Evolutionary conservation across 805 yeast species (phyloP), one percentile per base, ranked within the genome.

Genomic region (Spathaspora hagerdaliae): DNA sequence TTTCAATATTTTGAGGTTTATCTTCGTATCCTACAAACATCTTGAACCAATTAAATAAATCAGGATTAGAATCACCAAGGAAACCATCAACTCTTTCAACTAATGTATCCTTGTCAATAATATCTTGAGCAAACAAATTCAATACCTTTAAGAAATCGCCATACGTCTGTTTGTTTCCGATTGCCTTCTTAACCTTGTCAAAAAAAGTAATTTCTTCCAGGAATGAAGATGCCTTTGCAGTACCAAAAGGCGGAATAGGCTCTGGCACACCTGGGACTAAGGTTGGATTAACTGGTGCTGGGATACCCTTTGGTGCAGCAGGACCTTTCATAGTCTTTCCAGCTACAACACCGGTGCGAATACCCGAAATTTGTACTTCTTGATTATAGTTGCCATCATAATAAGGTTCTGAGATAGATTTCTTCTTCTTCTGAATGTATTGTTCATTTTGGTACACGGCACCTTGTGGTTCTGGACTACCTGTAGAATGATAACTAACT

Each of bases 81-180:
- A 89, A 94, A 2, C 87, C 83, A 48, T 88, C 92, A 7, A 84
- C 92, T 51, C 94, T 79, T 58, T 83, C 90, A 32, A 92, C 88
- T 47, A 94, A 75, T 12, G 92, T 83, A 45, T 75, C 78, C 51
- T 85, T 84, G 60, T 89, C 97, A 52, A 94, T 85, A 47, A 94
- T 81, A 57, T 90, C 96, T 61, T 91, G 96, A 2, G 96, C 85
- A 58, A 82, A 94, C 55, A 94, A 71, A 56, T 92, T 89, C 53
- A 94, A 70, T 46, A 92, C 75, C 63, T 95, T 95, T 62, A 94
- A 73, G 63, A 94, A 94, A 69, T 94, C 99, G 54, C 86, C 86
- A 65, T 94, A 94, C 10, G 89, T 79, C 63, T 86, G 96, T 61
- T 89, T 91, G 63, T 87, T 89, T 15, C 90, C 90, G 57, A 94